Evolutionary conservation across 495 filamentous ascomycete genomes (phyloP).

Genomic region (Rhypophila decipiens): DNA sequence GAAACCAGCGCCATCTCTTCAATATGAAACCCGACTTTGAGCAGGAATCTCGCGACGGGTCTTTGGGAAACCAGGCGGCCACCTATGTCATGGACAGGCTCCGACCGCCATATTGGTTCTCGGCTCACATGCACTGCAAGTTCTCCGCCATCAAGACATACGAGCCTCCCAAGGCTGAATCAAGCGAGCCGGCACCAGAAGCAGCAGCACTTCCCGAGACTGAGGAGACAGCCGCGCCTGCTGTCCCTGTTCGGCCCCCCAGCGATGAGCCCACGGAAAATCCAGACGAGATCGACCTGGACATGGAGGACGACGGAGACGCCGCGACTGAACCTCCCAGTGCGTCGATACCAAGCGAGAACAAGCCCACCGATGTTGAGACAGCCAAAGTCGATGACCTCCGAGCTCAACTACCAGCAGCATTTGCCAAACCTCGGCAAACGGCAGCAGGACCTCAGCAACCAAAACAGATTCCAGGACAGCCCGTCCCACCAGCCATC

Average conservation of each 20-base stretch:
- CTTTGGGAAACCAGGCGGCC: slow-evolving; percentile 71
- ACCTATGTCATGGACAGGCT: slow-evolving; percentile 71
- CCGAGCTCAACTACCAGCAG: slow-evolving; percentile 32
- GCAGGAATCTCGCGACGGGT: slow-evolving; percentile 64
- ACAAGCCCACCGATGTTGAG: slow-evolving; percentile 51
- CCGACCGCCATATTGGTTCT: slow-evolving; percentile 84
- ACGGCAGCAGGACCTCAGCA: slow-evolving; percentile 6
- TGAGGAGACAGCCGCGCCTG: neutral
- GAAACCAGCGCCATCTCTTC: slow-evolving; percentile 58
- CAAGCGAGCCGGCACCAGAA: neutral
- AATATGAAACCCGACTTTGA: slow-evolving; percentile 64
- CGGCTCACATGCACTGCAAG: slow-evolving; percentile 85
- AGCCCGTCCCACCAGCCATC: slow-evolving; percentile 7
- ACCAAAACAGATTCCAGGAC: slow-evolving; percentile 22
- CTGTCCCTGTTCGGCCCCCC: neutral
- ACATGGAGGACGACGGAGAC: slow-evolving; percentile 17
- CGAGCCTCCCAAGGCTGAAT: slow-evolving; percentile 25
- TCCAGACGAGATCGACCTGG: slow-evolving; percentile 9
- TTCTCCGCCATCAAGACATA: slow-evolving; percentile 70
- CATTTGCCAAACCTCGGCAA: slow-evolving; percentile 1
- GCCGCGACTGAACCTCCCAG: neutral
- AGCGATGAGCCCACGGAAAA: neutral
- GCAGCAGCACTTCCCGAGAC: neutral
- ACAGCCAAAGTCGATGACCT: slow-evolving; percentile 49
- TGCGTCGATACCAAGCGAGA: neutral